These are phyloP conservation scores for Dictyophora rubrovolvata DNA, from an alignment of 768 basidiomycete genomes.

Conservation along the genomic window DNA sequence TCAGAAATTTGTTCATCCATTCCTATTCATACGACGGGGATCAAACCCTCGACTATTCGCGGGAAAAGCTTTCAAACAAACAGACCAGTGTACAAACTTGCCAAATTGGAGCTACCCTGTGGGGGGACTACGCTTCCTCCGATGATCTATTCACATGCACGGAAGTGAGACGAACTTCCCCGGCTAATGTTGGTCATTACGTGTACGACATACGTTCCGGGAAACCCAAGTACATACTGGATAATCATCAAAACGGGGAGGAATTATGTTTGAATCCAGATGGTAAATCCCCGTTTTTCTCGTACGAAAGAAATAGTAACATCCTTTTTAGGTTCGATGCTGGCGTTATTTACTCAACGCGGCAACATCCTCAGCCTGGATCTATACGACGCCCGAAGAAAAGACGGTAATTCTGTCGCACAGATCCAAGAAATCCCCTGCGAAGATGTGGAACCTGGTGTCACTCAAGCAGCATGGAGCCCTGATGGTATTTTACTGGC, in stretches of 20 bases:
- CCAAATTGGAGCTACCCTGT: constrained; percentile 38
- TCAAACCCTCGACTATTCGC: neutral
- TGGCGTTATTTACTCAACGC: constrained; percentile 22
- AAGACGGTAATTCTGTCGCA: constrained; percentile 16
- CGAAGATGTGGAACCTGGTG: constrained; percentile 24
- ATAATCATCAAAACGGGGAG: constrained; percentile 45
- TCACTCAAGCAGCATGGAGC: constrained; percentile 44
- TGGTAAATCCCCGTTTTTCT: constrained; percentile 26
- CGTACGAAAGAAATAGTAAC: neutral
- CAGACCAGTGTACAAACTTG: constrained; percentile 17
- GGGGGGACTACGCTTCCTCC: constrained; percentile 37
- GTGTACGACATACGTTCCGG: constrained; percentile 34
- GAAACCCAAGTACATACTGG: constrained; percentile 25
- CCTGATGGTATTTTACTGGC: constrained; percentile 54
- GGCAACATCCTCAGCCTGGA: constrained; percentile 28
- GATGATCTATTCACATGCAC: constrained; percentile 45
- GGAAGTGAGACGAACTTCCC: constrained; percentile 24
- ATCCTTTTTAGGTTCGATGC: constrained; percentile 12
- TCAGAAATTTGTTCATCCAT: constrained; percentile 9
- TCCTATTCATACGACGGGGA: neutral
- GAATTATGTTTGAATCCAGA: constrained; percentile 34
- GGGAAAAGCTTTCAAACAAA: constrained; percentile 11
- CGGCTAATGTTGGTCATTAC: constrained; percentile 34
- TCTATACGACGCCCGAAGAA: constrained; percentile 41
- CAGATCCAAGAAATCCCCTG: constrained; percentile 25